Conservation (phyloP, 441 rosid species). For the Isatis lusitanica region DNA sequence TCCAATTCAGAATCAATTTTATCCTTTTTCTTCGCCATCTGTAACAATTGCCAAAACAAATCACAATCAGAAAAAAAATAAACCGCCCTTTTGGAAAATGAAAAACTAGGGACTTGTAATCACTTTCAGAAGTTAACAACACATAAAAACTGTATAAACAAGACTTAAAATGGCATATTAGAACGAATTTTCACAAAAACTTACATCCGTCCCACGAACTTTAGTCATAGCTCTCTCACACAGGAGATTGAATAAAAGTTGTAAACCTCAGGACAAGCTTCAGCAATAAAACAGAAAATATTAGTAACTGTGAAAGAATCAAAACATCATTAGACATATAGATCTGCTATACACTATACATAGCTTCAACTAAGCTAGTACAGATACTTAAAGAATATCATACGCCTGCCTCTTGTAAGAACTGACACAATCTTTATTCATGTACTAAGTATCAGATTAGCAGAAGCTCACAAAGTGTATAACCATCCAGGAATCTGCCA, state of each 20-base stretch:
- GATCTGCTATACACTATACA: not conserved
- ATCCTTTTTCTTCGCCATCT: conserved; percentile 56
- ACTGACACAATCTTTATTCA: not conserved
- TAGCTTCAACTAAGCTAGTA: not conserved
- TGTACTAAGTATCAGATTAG: not conserved
- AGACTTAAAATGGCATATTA: conserved; percentile 8
- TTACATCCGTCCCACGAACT: conserved; percentile 16
- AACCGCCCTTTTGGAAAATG: not conserved
- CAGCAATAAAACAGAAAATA: not conserved
- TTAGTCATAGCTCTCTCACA: conserved; percentile 26
- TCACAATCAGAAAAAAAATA: conserved; percentile 14
- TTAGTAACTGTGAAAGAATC: not conserved
- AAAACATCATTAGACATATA: not conserved
- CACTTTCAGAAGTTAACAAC: conserved; percentile 8
- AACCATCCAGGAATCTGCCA: not conserved
- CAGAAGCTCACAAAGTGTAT: conserved; percentile 1
- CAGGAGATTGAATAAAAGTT: not conserved
- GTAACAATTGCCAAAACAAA: conserved; percentile 24
- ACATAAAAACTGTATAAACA: not conserved
- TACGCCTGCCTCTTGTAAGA: not conserved
- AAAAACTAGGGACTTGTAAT: not conserved
- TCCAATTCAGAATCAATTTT: conserved; percentile 23
- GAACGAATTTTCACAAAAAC: not conserved
- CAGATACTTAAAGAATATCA: not conserved
- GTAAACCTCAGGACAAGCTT: conserved; percentile 18